Base-by-base conservation (phyloP, 768 basidiomycete genomes). In the Suillus plorans region DNA sequence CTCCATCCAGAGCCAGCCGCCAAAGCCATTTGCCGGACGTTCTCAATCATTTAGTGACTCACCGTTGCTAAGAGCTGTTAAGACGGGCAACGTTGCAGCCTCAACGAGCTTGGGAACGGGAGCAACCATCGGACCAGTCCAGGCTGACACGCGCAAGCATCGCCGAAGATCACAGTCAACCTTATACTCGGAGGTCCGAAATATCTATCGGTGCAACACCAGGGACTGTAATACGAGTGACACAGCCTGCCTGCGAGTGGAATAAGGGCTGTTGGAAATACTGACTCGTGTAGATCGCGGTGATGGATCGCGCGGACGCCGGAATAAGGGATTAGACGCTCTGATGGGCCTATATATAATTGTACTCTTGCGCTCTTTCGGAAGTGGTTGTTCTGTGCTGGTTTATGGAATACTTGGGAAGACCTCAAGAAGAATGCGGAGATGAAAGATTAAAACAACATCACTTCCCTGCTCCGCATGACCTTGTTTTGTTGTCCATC, bases 401-500 rank as follows among this genome's bases (percentile, higher is more conserved):
- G 25, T 52, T 93, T 62, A 92, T 94, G 92, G 94, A 97, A 76
- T 87, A 95, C 39, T 99, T 97, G 94, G 92, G 94, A 97, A 76
- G 86, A 95, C 39, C 98, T 98, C 84, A 97, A 97, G 84, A 97
- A 99, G 79, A 63, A 93, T 94, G 91, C 86, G 90, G 44, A 91
- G 89, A 73, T 92, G 78, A 20, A 78, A 49, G 25, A 52, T 8
- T 25, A 6, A 28, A 64, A 53, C 16, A 52, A 39, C 28, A 53
- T 56, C 34, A 16, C 20, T n/a, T 22, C 37, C 31, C 4, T 20
- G 9, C 28, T 59, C 52, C 14, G 9, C 20, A 62, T 59, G 18
- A 16, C 39, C 39, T 25, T n/a, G 53, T 34, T 55, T 55, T 34
- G 20, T 55, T 12, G 45, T 55, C 52, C 52, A 45, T 31, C 31